These are phyloP conservation scores for Ustilago vetiveriae DNA, from an alignment of 1,284 basidiomycete genomes.

Conservation along the genomic window DNA sequence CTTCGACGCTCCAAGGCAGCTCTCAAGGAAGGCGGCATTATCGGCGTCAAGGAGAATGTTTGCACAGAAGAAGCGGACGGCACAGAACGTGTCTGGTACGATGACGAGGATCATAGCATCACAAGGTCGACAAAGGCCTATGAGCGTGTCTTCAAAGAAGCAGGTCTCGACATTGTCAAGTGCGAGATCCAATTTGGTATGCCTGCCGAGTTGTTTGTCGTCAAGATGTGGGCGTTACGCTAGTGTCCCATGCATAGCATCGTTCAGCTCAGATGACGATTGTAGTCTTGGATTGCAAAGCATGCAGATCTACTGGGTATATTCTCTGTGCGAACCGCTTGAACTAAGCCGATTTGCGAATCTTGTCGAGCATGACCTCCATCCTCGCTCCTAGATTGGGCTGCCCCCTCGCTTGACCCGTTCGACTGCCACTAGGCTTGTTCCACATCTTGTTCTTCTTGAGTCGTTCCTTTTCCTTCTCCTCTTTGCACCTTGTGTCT, in stretches of 20 bases:
- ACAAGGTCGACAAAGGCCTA: constrained; percentile 62
- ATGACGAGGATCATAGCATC: constrained; percentile 65
- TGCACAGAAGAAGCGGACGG: constrained; percentile 62
- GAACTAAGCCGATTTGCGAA: constrained; percentile 45
- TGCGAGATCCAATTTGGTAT: constrained; percentile 61
- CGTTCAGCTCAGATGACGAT: not conserved
- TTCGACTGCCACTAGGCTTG: constrained; percentile 51
- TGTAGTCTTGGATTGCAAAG: not conserved
- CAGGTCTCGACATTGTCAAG: constrained; percentile 58
- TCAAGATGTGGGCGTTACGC: constrained; percentile 60
- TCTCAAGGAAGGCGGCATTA: constrained; percentile 56
- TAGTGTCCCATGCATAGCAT: constrained; percentile 1
- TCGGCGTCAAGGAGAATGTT: constrained; percentile 66
- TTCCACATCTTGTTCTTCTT: constrained; percentile 60
- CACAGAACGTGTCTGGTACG: constrained; percentile 61
- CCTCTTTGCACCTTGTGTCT: constrained; percentile 48
- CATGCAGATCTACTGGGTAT: constrained; percentile 16
- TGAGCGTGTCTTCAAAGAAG: constrained; percentile 62
- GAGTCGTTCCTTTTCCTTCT: constrained; percentile 51
- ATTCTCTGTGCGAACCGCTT: too few species aligned
- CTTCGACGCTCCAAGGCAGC: constrained; percentile 51
- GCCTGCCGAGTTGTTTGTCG: constrained; percentile 64
- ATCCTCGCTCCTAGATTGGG: constrained; percentile 63
- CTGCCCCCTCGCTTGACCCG: constrained; percentile 59
- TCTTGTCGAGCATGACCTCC: constrained; percentile 65